Evolutionary conservation across 1,139 yeast genomes (phyloP), one percentile per base, ranked within the genome.

Genomic region (Candida sp.): DNA sequence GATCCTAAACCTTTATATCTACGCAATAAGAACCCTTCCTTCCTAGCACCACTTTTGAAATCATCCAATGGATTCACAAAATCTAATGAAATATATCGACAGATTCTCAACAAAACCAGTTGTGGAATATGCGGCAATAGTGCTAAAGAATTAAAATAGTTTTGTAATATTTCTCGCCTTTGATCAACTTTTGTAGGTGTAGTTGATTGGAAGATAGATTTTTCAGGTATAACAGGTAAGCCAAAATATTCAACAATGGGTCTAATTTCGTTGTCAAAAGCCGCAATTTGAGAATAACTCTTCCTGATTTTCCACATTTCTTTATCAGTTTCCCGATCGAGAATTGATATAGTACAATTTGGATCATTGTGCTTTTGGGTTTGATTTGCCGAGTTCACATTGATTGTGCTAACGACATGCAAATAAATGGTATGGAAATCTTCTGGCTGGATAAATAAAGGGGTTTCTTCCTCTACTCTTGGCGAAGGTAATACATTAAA

Each of bases 261-360:
- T 44, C 87, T 66, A 5, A 86, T 66, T 41, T 75, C 77, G 25
- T 66, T 63, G 58, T 87, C 91, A 44, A 88, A 72, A 11, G 73
- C 70, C 6, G 64, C 50, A 25, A 88, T 61, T 52, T 84, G 84
- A 1, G 74, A 64, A 44, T 77, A 73, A 3, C 82, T 68, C 55
- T 89, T 88, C 25, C 82, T 66, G 42, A 86, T 75, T 50, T 82
- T 74, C 87, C 95, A 88, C 74, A 86, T 77, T 55, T 82, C 88
- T 52, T 82, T 82, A 27, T 68, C 71, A 1, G 83, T 65, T 7
- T 68, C 78, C 27, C 81, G 70, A 55, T 87, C 93, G 29, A 73
- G 67, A 4, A 84, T 77, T 2, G 83, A 75, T 39, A 88, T 68
- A 1, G 87, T 72, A n/a, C 84, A 73, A 21, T 70, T 66, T 5